Base-by-base conservation (phyloP, 164 flowering plant species). In the Pachysandra terminalis region DNA sequence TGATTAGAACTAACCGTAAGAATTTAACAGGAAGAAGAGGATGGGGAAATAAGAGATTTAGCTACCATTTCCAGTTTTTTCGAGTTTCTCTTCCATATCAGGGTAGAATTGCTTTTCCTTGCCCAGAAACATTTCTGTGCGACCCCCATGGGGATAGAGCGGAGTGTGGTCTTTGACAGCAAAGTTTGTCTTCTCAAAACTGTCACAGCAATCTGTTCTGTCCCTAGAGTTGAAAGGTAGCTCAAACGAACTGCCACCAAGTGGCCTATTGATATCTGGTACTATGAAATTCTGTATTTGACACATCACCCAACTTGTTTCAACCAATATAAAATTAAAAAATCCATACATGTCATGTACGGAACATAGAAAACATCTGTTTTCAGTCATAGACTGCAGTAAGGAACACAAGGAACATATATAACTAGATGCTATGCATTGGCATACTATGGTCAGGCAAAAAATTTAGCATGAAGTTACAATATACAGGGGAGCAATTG, bases 41-140 rank as follows among this genome's bases (percentile, higher is more conserved):
- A 23, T 19, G 21, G 26, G 19, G 60, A 10, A 53, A 37, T 13
- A 45, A 66, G n/a, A 9, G 35, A 25, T 40, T 27, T 45, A 51
- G 61, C 28, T 82, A 87, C 96, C 88, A 70, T 77, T 66, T 80
- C 81, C 74, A 37, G 66, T 71, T 63, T 66, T 66, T 48, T 71
- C 69, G 59, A 66, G 52, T 56, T 23, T 56, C 59, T 73, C 78
- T 49, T 63, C 75, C 59, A 27, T 28, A 59, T 16, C 63, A 58
- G 49, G 51, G 63, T 64, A 64, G 58, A 72, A 72, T 54, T 65
- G 35, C 21, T 68, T 68, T 17, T 79, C 75, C 55, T 73, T 69
- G 35, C 53, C 49, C 68, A 75, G 69, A 41, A 63, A 69, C 70
- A 67, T 63, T 19, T 71, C 52, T 8, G 59, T 35, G 40, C 69